phyloP scores from a whole-genome alignment of 208 protist genomes.

The Crithidia thermophila region DNA sequence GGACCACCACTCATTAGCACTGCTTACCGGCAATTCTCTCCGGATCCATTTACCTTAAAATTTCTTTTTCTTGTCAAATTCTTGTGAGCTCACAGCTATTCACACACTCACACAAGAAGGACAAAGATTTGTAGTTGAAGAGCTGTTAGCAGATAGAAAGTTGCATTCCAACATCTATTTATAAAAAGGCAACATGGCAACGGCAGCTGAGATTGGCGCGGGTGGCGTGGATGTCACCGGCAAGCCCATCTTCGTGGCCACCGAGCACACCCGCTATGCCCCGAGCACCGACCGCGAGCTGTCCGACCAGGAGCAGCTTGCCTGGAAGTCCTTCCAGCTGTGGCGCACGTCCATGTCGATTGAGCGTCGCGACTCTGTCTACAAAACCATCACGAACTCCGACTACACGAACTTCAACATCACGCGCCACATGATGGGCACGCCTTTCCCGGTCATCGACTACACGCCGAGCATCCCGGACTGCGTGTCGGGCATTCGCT shows the following conservation, averaged over 20 bases:
- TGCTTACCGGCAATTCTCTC: too few species aligned
- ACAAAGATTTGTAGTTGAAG: too few species aligned
- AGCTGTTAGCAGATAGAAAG: too few species aligned
- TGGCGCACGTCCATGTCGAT: conserved; percentile 79
- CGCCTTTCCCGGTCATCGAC: conserved; percentile 83
- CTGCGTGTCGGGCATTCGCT: conserved; percentile 54
- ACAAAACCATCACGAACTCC: conserved; percentile 67
- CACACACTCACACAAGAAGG: too few species aligned
- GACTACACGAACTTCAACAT: conserved; percentile 89
- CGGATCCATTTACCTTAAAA: too few species aligned
- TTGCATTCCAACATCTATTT: conserved; percentile 15
- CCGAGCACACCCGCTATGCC: conserved; percentile 72
- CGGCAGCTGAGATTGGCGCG: conserved; percentile 52
- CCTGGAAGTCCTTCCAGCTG: conserved; percentile 90
- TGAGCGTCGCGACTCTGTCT: conserved; percentile 82
- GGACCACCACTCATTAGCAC: too few species aligned
- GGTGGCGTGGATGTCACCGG: conserved; percentile 56
- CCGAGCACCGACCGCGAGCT: conserved; percentile 70
- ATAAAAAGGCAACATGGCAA: conserved; percentile 34
- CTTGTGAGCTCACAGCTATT: too few species aligned
- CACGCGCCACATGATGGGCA: conserved; percentile 78
- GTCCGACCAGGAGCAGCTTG: conserved; percentile 85
- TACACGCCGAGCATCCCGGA: conserved; percentile 50
- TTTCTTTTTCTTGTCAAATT: too few species aligned
- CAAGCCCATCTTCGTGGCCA: conserved; percentile 82